These are phyloP conservation scores for Colletotrichum spaethianum DNA, from an alignment of 2,329 filamentous ascomycete species.

Conservation along the genomic window DNA sequence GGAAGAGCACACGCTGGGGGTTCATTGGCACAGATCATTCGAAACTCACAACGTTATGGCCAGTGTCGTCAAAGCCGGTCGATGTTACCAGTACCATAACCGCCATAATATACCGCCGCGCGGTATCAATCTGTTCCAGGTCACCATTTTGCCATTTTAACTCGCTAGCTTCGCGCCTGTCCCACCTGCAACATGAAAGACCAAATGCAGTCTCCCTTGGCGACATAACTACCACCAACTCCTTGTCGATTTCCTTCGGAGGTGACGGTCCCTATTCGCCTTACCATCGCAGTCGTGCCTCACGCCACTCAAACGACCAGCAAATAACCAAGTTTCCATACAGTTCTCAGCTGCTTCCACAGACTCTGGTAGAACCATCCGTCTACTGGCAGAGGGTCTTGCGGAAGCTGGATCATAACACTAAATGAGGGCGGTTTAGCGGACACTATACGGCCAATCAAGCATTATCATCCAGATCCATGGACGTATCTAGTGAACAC, in stretches of 20 bases:
- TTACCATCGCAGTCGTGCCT: neutral
- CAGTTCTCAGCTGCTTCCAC: neutral
- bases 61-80: neutral
- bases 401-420: neutral
- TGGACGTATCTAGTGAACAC: constrained; percentile 35
- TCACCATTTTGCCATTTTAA: too few relatives aligned
- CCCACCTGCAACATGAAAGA: neutral
- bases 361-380: neutral
- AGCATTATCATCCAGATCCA: neutral
- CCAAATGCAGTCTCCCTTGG: neutral
- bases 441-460: neutral
- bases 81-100: neutral
- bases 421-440: too few relatives aligned
- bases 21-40: neutral
- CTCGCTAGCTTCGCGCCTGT: neutral
- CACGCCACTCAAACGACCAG: neutral
- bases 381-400: neutral
- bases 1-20: neutral
- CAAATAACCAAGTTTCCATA: neutral
- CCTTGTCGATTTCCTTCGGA: neutral
- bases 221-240: neutral
- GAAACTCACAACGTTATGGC: neutral
- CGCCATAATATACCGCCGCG: neutral
- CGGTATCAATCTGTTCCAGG: neutral
- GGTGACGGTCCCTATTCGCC: neutral